Base-by-base conservation (phyloP, 352 stramenopile species). In the Phytophthora sojae region DNA sequence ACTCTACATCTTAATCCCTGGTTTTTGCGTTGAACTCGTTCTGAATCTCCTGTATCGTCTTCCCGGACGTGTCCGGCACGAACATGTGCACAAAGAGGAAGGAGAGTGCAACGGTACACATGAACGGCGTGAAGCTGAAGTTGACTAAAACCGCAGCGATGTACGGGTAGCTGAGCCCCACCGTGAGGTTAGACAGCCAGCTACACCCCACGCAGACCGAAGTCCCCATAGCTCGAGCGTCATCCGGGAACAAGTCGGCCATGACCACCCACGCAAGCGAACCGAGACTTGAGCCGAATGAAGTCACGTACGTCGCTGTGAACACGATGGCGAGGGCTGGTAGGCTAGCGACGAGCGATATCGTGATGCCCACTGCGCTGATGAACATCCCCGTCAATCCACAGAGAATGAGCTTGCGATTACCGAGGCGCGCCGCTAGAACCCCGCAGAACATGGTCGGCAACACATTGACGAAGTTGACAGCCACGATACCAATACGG, bases 121-220 rank as follows among this genome's bases (percentile, higher is more conserved):
- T 67, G 60, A 67, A 67, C 1, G 60, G 60, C 25, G 60, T 67
- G 50, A 67, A 67, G 17, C 49, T 61, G 30, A 67, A 60, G 49
- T 67, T 59, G 25, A 44, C 30, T 9, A 86, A 67, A 0, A 64
- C 79, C 45, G 71, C 74, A 9, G 76, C 73, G 29, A 86, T 69
- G 66, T 82, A 88, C 47, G 82, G 84, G 44, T 80, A 92, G 19
- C 66, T 58, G 12, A 90, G 56, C 1, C 82, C 82, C 37, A 88
- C 70, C 12, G 77, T 7, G 15, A 90, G 69, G 64, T 87, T 90
- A 51, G 55, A 82, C 14, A 76, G 23, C 75, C 75, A 91, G 59
- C 84, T 89, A 47, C 56, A 59, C 25, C 61, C 51, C 29, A 85
- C 77, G 56, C 74, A 72, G 42, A 91, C 26, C 1, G 77, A 81